These are phyloP conservation scores for Fusarium heterosporum DNA, from an alignment of 2,329 filamentous ascomycete genomes.

Conservation along the genomic window DNA sequence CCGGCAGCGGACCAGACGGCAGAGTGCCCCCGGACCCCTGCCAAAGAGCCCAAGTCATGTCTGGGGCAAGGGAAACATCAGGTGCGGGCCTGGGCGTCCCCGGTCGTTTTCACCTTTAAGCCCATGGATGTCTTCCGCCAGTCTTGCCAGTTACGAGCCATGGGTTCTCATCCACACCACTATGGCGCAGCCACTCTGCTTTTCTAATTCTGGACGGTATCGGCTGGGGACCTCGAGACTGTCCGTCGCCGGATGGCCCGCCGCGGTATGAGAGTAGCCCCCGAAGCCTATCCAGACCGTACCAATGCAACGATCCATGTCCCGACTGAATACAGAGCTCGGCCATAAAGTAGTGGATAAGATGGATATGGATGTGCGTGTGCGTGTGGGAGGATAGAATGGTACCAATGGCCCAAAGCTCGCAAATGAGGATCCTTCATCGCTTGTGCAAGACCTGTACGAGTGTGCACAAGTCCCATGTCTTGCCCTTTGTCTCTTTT, in stretches of 20 bases:
- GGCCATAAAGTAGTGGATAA: conserved; percentile 46
- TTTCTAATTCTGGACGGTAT: conserved; percentile 53
- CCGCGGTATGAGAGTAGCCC: conserved; percentile 46
- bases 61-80: conserved; percentile 50
- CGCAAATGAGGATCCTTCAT: conserved; percentile 27
- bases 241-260: conserved; percentile 48
- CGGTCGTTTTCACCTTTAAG: conserved; percentile 31
- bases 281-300: conserved; percentile 39
- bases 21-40: conserved; percentile 46
- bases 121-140: conserved; percentile 31
- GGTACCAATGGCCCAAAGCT: conserved; percentile 27
- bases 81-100: conserved; percentile 40
- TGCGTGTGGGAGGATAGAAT: conserved; percentile 29
- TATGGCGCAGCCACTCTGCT: conserved; percentile 51
- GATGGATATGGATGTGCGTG: conserved; percentile 35
- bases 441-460: conserved; percentile 39
- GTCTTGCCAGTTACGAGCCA: conserved; percentile 37
- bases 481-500: conserved; percentile 25
- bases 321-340: conserved; percentile 48
- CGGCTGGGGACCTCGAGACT: conserved; percentile 35
- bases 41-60: conserved; percentile 40
- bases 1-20: conserved; percentile 47
- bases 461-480: conserved; percentile 38
- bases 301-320: conserved; percentile 45
- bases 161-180: conserved; percentile 45